Evolutionary conservation across 371 early-diverging fungal species (phyloP).

Genomic region (Syncephalastrum racemosum): DNA sequence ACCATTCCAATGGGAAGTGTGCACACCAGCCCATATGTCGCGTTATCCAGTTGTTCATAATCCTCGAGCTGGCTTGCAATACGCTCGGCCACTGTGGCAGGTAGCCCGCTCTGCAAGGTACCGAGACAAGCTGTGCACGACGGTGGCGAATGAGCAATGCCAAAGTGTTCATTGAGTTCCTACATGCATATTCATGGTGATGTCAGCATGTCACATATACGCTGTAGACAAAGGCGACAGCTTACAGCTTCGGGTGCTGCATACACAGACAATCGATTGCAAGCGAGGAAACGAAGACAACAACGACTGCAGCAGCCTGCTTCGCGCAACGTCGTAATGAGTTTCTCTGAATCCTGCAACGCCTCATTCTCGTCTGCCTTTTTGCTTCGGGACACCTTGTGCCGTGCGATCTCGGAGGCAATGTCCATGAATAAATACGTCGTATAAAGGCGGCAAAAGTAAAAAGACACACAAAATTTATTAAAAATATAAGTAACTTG

Average conservation of each 20-base stretch:
- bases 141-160: not conserved
- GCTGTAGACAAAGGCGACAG: not conserved
- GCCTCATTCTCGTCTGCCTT: no score
- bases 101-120: constrained; percentile 39
- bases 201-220: not conserved
- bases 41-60: constrained; percentile 34
- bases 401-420: no score
- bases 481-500: no score
- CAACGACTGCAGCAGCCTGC: constrained; percentile 37
- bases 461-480: no score
- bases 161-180: constrained; percentile 20
- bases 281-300: constrained; percentile 35
- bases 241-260: constrained; percentile 14
- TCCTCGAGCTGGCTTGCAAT: constrained; percentile 26
- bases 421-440: no score
- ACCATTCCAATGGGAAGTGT: constrained; percentile 56
- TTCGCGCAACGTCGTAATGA: constrained; percentile 10
- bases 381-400: no score
- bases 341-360: no score
- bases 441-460: no score
- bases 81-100: constrained; percentile 23
- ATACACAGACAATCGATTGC: constrained; percentile 11
- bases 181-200: constrained; percentile 5
- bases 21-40: constrained; percentile 43
- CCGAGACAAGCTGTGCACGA: constrained; percentile 53